Conservation (phyloP, 2,329 filamentous ascomycete genomes). For the Calonectria pteridis region DNA sequence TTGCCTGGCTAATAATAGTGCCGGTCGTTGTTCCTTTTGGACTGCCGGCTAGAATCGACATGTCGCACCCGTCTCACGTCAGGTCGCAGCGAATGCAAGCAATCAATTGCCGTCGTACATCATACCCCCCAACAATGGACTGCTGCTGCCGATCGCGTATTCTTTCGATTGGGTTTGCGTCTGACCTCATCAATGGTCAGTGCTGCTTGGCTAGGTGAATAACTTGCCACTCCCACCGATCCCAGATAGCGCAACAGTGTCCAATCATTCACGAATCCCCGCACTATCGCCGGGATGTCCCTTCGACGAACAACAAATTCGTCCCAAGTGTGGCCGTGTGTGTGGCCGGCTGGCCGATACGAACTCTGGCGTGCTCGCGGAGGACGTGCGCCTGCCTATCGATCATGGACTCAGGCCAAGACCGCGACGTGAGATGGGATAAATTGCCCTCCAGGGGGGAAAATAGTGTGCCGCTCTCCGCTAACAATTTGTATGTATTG, state of each 20-base stretch:
- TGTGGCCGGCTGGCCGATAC: slow-evolving; percentile 13
- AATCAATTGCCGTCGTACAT: slow-evolving; percentile 4
- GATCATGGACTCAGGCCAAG: not conserved
- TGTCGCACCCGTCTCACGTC: slow-evolving; percentile 30
- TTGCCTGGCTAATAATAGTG: slow-evolving; percentile 38
- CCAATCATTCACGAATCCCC: slow-evolving; percentile 14
- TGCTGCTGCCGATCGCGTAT: not conserved
- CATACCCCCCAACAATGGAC: slow-evolving; percentile 6
- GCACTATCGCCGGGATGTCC: slow-evolving; percentile 3
- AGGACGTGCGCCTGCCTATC: not conserved
- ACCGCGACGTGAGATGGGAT: not conserved
- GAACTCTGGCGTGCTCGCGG: not conserved
- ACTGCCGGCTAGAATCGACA: slow-evolving; percentile 27
- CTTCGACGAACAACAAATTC: not conserved
- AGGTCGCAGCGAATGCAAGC: slow-evolving; percentile 11
- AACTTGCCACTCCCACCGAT: slow-evolving; percentile 9
- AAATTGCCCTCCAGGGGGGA: too few relatives aligned
- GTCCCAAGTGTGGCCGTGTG: not conserved
- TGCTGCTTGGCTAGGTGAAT: not conserved
- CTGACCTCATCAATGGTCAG: not conserved
- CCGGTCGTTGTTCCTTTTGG: not conserved
- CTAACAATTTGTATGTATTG: too few relatives aligned
- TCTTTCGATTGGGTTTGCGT: not conserved
- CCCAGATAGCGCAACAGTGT: not conserved
- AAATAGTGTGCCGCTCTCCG: too few relatives aligned